Evolutionary conservation across 805 yeast species (phyloP).

Genomic region (Metschnikowia colocasiae): DNA sequence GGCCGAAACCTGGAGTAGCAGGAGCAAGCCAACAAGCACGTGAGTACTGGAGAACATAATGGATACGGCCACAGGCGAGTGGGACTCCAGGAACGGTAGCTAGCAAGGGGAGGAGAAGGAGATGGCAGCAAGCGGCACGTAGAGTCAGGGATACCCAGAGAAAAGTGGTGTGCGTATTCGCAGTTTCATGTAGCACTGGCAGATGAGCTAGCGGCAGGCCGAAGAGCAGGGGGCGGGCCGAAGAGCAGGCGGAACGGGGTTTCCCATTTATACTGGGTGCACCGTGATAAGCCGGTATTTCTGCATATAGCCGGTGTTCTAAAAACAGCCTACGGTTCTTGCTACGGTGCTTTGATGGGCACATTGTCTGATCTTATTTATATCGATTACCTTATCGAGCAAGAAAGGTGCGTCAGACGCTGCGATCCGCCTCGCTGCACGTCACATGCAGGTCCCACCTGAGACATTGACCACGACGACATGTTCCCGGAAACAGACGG

Average conservation of each 20-base stretch:
- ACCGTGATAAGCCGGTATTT: background rate
- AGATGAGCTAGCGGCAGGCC: background rate
- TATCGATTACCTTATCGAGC: background rate
- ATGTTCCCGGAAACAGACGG: no score
- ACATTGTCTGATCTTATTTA: background rate
- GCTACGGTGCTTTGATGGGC: background rate
- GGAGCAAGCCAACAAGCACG: constrained; percentile 4
- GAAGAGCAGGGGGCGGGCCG: background rate
- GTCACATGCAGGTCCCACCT: background rate
- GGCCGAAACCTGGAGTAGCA: constrained; percentile 8
- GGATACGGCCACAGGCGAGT: background rate
- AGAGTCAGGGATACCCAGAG: background rate
- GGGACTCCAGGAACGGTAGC: background rate
- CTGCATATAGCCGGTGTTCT: background rate
- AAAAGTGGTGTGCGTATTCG: background rate
- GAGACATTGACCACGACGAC: no score
- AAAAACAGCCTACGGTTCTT: background rate
- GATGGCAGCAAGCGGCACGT: background rate
- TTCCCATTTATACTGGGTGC: background rate
- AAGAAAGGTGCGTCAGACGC: constrained; percentile 3
- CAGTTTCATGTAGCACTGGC: constrained; percentile 1
- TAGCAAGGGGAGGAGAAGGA: background rate
- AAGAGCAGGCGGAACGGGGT: background rate
- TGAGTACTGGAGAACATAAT: background rate
- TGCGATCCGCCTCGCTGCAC: background rate